Conservation (phyloP, 2,329 filamentous ascomycete genomes). For the Colletotrichum falcatum region DNA sequence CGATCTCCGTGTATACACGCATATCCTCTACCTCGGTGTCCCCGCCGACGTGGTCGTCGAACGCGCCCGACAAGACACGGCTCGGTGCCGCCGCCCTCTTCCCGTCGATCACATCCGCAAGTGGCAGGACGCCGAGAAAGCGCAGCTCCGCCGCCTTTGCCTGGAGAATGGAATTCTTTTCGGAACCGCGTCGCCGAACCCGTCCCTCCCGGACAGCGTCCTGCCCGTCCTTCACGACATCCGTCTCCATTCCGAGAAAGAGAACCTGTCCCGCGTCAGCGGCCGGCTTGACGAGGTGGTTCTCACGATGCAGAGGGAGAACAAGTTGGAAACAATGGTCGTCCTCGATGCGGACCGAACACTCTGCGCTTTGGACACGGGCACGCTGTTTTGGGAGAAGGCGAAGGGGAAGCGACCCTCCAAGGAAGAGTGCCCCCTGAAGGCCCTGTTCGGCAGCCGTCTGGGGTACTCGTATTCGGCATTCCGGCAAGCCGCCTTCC, state of each 20-base stretch:
- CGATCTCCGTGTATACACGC: constrained; percentile 63
- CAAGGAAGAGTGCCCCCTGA: constrained; percentile 48
- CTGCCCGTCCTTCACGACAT: constrained; percentile 53
- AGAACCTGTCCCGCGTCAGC: constrained; percentile 52
- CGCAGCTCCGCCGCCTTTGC: constrained; percentile 58
- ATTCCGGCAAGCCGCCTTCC: constrained; percentile 65
- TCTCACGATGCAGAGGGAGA: background rate
- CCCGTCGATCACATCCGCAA: constrained; percentile 53
- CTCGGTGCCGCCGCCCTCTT: constrained; percentile 49
- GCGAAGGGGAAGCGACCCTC: too few relatives aligned
- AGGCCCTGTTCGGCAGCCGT: constrained; percentile 58
- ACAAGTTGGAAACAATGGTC: constrained; percentile 57
- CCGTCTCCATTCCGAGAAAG: constrained; percentile 49
- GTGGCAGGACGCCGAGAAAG: constrained; percentile 63
- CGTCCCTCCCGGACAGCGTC: constrained; percentile 40
- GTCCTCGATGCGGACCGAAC: constrained; percentile 71
- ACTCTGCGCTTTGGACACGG: constrained; percentile 62
- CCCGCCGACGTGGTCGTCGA: constrained; percentile 51
- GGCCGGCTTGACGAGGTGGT: constrained; percentile 51
- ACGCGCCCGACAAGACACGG: constrained; percentile 53
- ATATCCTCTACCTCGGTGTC: constrained; percentile 68
- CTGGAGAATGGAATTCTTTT: constrained; percentile 61
- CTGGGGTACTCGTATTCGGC: constrained; percentile 64
- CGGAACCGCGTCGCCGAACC: constrained; percentile 43
- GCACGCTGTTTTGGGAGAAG: constrained; percentile 61